Evolutionary conservation across 345 rosid species (phyloP).

Genomic region (Citrus sp.): DNA sequence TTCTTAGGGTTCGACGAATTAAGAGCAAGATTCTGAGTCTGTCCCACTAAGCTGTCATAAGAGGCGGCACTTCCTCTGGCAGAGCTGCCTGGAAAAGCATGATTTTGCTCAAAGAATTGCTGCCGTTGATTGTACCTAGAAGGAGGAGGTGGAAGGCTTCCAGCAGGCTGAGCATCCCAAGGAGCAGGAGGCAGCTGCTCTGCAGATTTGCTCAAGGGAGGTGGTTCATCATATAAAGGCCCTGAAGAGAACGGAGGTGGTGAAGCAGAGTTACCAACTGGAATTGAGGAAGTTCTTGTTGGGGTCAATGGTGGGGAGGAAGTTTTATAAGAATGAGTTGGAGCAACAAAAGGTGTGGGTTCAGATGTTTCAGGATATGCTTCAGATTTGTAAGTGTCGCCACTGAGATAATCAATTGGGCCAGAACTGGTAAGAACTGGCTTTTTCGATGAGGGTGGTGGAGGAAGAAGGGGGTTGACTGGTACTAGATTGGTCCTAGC

Average conservation of each 20-base stretch:
- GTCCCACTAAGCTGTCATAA: slow-evolving; percentile 53
- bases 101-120: slow-evolving; percentile 49
- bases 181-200: slow-evolving; percentile 78
- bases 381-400: slow-evolving; percentile 67
- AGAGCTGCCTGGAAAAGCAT: slow-evolving; percentile 8
- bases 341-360: slow-evolving; percentile 31
- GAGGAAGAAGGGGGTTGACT: slow-evolving; percentile 64
- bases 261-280: slow-evolving; percentile 18
- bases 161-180: slow-evolving; percentile 49
- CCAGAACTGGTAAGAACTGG: slow-evolving; percentile 50
- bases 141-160: slow-evolving; percentile 74
- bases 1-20: slow-evolving; percentile 46
- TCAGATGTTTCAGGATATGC: slow-evolving; percentile 33
- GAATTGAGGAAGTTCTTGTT: slow-evolving; percentile 20
- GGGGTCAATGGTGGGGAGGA: slow-evolving; percentile 41
- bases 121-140: slow-evolving; percentile 68
- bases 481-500: slow-evolving; percentile 30
- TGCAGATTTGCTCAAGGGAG: slow-evolving; percentile 35
- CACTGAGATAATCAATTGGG: slow-evolving; percentile 80
- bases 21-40: slow-evolving; percentile 66
- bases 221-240: slow-evolving; percentile 59
- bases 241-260: slow-evolving; percentile 31
- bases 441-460: slow-evolving; percentile 79
- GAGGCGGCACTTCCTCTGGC: slow-evolving; percentile 55
- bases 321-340: slow-evolving; percentile 29